Percentiles rank a stretch among this genome's conserved stretches.
These are phyloP conservation scores for Steccherinum ochraceum DNA, from an alignment of 768 basidiomycete genomes.

Conservation along the genomic window DNA sequence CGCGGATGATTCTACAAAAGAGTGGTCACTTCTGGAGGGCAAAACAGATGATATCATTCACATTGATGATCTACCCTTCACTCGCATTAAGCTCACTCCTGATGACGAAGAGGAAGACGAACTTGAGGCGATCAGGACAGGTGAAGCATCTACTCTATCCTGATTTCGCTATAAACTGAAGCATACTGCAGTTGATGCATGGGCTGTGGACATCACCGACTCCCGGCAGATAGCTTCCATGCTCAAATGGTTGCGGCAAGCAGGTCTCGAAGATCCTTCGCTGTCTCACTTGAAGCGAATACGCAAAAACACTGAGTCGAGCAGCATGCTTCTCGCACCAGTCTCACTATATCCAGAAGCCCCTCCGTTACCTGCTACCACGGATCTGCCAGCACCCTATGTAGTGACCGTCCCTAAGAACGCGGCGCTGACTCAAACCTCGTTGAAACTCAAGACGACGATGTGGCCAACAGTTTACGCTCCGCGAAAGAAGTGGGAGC, in stretches of 20 bases:
- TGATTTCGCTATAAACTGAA: constrained; percentile 2
- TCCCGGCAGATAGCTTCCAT: constrained; percentile 50
- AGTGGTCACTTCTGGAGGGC: constrained; percentile 23
- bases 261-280: constrained; percentile 51
- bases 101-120: constrained; percentile 57
- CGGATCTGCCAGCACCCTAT: constrained; percentile 49
- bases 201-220: constrained; percentile 73
- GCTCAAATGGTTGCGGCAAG: constrained; percentile 70
- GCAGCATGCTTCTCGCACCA: constrained; percentile 45
- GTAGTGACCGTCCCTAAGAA: constrained; percentile 54
- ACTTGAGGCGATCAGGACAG: constrained; percentile 46
- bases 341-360: constrained; percentile 21
- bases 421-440: constrained; percentile 60
- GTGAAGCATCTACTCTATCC: constrained; percentile 27
- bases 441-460: constrained; percentile 57
- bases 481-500: constrained; percentile 62
- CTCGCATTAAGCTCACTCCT: constrained; percentile 50
- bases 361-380: constrained; percentile 44
- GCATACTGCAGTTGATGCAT: constrained; percentile 49
- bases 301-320: constrained; percentile 46
- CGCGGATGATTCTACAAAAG: constrained; percentile 14
- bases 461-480: constrained; percentile 86
- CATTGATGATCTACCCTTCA: constrained; percentile 63
- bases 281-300: constrained; percentile 76
- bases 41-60: constrained; percentile 42